Evolutionary conservation across 768 basidiomycete species (phyloP), one percentile per base, ranked within the genome.

Genomic region (Auricularia heimuer): DNA sequence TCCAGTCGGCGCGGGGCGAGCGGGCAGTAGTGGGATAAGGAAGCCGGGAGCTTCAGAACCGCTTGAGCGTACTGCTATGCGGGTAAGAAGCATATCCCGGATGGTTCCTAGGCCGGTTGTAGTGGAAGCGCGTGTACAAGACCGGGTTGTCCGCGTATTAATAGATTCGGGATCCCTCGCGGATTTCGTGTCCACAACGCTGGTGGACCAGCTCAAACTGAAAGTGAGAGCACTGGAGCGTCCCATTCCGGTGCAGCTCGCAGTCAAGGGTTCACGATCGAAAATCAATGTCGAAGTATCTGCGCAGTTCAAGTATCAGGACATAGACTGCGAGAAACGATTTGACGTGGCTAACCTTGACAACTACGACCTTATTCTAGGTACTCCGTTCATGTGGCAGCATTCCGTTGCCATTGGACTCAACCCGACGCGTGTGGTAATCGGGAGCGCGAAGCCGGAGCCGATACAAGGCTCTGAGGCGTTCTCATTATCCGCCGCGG

Each of bases 311-410:
- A 29, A 37, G 21, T 68, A 68, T 39, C 62, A 61, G 21, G 45
- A 60, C 3, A 67, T 68, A 8, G 33, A 63, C 33, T 37, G 39
- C 3, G 21, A 34, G 4, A 35, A 42, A 45, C 24, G 35, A 47
- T 65, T 77, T 1, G 74, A 79, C 62, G 65, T 79, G 2, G 71
- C 68, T 0, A 79, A 79, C 39, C 68, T 78, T 12, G 75, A 77
- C 62, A 65, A 65, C 3, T 79, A 78, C 64, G 74, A 78, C 39
- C 65, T 72, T 63, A 72, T 80, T 1, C 67, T 80, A 0, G 76
- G 78, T 0, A 75, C 71, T 4, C 74, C 74, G 1, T 79, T 76
- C 60, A 73, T 77, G 14, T 77, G 62, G 33, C 75, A 77, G 35
- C 67, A 75, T 56, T 64, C 65, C 6, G 72, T 73, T 0, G 10